Percentiles rank a stretch among this genome's conserved stretches.
Conservation (phyloP, 176 grass and related monocot genomes). For the Zea mays region DNA sequence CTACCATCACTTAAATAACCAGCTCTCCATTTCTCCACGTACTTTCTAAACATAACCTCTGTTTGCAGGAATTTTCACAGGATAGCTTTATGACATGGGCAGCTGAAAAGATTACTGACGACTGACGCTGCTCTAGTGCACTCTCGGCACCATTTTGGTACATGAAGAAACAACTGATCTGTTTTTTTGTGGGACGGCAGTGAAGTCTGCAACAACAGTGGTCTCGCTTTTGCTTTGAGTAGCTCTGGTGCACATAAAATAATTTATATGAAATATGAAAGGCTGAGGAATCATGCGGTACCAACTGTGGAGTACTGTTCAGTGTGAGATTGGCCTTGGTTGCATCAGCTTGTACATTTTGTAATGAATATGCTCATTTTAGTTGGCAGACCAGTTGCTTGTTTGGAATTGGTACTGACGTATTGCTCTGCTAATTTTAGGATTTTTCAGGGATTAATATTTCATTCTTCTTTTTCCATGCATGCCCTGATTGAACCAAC, state of each 20-base stretch:
- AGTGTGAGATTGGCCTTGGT: background rate
- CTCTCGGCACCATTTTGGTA: conserved; percentile 25
- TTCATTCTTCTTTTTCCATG: background rate
- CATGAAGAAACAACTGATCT: conserved; percentile 41
- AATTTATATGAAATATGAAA: background rate
- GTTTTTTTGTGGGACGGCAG: background rate
- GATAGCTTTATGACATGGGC: conserved; percentile 59
- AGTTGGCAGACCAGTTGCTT: background rate
- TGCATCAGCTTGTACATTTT: conserved; percentile 30
- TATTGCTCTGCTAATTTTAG: background rate
- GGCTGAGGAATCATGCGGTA: background rate
- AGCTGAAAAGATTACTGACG: conserved; percentile 40
- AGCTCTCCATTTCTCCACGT: background rate
- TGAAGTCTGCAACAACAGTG: background rate
- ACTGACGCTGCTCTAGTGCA: conserved; percentile 24
- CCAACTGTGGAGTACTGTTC: background rate
- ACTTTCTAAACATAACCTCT: conserved; percentile 26
- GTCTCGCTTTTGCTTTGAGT: conserved; percentile 9
- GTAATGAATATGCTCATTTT: background rate
- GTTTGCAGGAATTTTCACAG: conserved; percentile 59
- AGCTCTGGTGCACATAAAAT: background rate
- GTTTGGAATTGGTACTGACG: background rate
- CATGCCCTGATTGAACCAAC: no score
- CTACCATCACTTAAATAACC: no score
- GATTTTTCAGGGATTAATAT: background rate